These are phyloP conservation scores for Aspergillus phoenicis DNA, from an alignment of 2,329 filamentous ascomycete species.

Conservation along the genomic window DNA sequence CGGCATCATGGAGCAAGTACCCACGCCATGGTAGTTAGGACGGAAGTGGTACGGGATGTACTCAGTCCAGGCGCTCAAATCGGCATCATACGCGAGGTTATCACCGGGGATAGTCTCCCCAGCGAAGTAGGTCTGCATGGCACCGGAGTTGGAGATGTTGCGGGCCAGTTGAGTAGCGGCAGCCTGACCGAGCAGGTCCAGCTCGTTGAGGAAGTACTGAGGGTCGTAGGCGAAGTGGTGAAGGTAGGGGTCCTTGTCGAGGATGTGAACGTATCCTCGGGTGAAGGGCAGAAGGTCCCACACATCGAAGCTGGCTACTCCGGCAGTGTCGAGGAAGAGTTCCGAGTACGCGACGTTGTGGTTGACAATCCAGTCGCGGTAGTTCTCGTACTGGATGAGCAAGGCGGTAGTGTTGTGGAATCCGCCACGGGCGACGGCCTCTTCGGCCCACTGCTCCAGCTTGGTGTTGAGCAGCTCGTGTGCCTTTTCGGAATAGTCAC, in stretches of 20 bases:
- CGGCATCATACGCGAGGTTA: constrained; percentile 20
- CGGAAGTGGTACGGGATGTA: constrained; percentile 31
- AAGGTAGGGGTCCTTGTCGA: constrained; percentile 31
- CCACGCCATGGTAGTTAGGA: constrained; percentile 33
- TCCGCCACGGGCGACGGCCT: constrained; percentile 29
- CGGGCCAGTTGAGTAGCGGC: constrained; percentile 31
- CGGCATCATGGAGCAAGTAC: constrained; percentile 39
- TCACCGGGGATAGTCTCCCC: constrained; percentile 22
- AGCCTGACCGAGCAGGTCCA: constrained; percentile 32
- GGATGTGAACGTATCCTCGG: constrained; percentile 28
- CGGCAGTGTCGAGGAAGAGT: constrained; percentile 31
- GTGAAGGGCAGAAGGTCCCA: constrained; percentile 36
- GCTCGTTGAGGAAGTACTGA: constrained; percentile 31
- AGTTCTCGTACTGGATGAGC: constrained; percentile 30
- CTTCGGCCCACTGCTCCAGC: constrained; percentile 30
- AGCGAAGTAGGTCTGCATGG: constrained; percentile 24
- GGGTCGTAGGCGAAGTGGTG: constrained; percentile 27
- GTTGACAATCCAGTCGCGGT: constrained; percentile 31
- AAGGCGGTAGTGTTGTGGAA: constrained; percentile 31
- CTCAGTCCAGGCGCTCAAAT: constrained; percentile 25
- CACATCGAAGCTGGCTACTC: constrained; percentile 29
- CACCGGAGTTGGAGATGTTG: constrained; percentile 21
- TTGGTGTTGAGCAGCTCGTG: constrained; percentile 27
- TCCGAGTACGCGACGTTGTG: constrained; percentile 31
- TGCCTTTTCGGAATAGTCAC: constrained; percentile 21